These are phyloP conservation scores for Musa troglodytarum DNA, from an alignment of 176 grass and related monocot species.

Conservation along the genomic window DNA sequence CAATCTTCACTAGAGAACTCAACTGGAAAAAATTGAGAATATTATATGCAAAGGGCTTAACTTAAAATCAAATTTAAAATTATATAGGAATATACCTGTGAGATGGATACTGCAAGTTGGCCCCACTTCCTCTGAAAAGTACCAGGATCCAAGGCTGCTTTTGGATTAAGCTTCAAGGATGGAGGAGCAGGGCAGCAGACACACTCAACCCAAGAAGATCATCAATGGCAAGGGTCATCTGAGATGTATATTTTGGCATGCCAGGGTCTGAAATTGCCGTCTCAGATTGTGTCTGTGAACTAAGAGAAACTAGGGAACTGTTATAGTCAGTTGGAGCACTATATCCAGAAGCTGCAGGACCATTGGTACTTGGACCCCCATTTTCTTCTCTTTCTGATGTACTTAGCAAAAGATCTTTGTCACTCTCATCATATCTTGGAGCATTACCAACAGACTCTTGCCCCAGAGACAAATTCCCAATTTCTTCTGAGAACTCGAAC, in stretches of 20 bases:
- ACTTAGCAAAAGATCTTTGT: constrained; percentile 96
- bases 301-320: constrained; percentile 28
- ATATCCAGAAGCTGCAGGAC: constrained; percentile 55
- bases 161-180: constrained; percentile 60
- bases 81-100: constrained; percentile 53
- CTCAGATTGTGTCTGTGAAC: constrained; percentile 44
- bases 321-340: constrained; percentile 74
- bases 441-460: constrained; percentile 55
- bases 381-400: constrained; percentile 93
- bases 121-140: constrained; percentile 96
- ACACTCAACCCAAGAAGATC: constrained; percentile 81
- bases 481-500: constrained; percentile 89
- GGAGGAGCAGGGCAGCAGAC: constrained; percentile 30
- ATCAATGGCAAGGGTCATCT: constrained; percentile 61
- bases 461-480: constrained; percentile 57
- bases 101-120: constrained; percentile 58
- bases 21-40: neutral
- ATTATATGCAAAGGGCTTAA: neutral
- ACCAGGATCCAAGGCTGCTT: constrained; percentile 76
- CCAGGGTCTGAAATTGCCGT: constrained; percentile 33
- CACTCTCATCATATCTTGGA: constrained; percentile 90
- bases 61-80: neutral
- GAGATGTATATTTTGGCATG: constrained; percentile 30
- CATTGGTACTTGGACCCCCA: constrained; percentile 38
- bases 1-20: neutral